Conservation (phyloP, 306 rosid genomes). For the Mimosa pudica region DNA sequence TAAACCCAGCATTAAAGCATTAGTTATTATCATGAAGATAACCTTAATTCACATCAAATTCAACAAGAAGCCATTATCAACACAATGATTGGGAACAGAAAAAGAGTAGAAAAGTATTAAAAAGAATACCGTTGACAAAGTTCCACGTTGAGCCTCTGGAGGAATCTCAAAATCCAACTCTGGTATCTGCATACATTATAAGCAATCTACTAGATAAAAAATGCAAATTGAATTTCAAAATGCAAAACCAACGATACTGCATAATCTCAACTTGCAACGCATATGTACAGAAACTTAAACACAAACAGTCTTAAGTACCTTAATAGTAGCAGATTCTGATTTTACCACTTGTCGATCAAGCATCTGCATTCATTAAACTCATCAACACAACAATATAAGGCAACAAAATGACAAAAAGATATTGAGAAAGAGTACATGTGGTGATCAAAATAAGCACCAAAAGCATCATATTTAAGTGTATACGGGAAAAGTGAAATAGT, state of each 20-base stretch:
- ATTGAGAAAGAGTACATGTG: constrained; percentile 9
- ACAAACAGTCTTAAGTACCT: constrained; percentile 50
- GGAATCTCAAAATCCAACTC: constrained; percentile 95
- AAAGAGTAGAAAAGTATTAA: constrained; percentile 18
- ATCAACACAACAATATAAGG: constrained; percentile 26
- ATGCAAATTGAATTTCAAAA: constrained; percentile 25
- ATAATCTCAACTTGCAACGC: constrained; percentile 2
- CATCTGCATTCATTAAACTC: constrained; percentile 60
- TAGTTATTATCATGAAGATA: neutral
- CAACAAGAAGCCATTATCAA: neutral
- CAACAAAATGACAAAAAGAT: constrained; percentile 18
- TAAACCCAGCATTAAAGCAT: neutral
- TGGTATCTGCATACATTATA: constrained; percentile 69
- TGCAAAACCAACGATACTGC: constrained; percentile 13
- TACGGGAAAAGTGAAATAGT: neutral
- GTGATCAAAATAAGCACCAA: constrained; percentile 26
- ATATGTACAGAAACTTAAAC: neutral
- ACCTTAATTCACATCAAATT: neutral
- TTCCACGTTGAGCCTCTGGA: constrained; percentile 92
- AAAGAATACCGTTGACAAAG: constrained; percentile 78
- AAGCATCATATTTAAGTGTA: constrained; percentile 27
- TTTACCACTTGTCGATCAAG: constrained; percentile 92
- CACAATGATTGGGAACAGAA: constrained; percentile 3
- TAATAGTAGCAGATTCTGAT: constrained; percentile 91
- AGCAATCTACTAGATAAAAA: constrained; percentile 20